A percentile compares a stretch with the other conserved stretches of the same genome.
These are phyloP conservation scores for Craterostigma plantagineum DNA, from an alignment of 257 asterid species.

Conservation along the genomic window DNA sequence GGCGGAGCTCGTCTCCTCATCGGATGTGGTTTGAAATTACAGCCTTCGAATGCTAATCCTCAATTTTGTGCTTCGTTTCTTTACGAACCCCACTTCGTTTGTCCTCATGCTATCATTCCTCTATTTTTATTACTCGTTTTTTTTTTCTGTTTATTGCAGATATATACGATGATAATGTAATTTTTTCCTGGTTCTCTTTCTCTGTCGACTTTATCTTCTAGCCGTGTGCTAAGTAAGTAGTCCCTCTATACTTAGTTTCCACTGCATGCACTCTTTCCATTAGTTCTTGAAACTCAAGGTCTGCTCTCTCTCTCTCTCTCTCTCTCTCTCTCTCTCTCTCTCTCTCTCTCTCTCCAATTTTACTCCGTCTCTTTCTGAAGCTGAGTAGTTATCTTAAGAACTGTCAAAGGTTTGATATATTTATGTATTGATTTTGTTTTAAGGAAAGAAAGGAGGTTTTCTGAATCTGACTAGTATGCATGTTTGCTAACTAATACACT, in stretches of 20 bases:
- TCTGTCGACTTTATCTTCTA: too few relatives aligned
- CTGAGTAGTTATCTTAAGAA: too few relatives aligned
- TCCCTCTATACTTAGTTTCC: constrained; percentile 13
- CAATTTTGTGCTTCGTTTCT: constrained; percentile 11
- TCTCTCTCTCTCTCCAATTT: too few relatives aligned
- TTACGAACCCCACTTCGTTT: constrained; percentile 15
- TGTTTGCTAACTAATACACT: too few relatives aligned
- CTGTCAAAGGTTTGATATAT: too few relatives aligned
- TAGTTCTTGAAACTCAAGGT: constrained; percentile 22
- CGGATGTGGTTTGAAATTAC: constrained; percentile 33
- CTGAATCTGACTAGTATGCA: too few relatives aligned
- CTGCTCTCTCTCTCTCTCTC: not conserved
- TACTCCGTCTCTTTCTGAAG: too few relatives aligned
- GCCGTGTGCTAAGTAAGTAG: constrained; percentile 14
- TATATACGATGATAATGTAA: too few relatives aligned
- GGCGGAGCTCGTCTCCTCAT: constrained; percentile 23
- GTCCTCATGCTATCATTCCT: constrained; percentile 22
- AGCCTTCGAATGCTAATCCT: constrained; percentile 40
- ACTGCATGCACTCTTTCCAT: constrained; percentile 18
- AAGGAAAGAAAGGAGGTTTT: too few relatives aligned
- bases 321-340: not conserved
- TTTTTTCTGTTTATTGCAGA: constrained; percentile 5
- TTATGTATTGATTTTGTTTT: too few relatives aligned
- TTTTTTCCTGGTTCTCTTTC: too few relatives aligned
- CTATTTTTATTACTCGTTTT: constrained; percentile 11